These are phyloP conservation scores for Colletotrichum aenigma DNA, from an alignment of 2,329 filamentous ascomycete species.

Conservation along the genomic window DNA sequence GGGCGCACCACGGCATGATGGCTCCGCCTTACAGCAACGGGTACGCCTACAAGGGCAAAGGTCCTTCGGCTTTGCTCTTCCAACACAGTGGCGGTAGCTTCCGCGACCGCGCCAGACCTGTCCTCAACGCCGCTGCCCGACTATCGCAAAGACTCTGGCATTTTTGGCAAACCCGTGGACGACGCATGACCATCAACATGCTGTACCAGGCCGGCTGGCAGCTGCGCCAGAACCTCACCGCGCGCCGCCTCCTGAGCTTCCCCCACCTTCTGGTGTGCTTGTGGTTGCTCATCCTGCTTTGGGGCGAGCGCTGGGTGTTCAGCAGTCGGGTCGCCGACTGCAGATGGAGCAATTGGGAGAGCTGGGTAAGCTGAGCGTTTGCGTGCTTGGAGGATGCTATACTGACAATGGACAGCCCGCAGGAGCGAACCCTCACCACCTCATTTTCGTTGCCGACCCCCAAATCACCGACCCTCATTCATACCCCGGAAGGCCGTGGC, in stretches of 20 bases:
- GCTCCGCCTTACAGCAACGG: conserved; percentile 43
- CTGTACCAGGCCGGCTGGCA: conserved; percentile 24
- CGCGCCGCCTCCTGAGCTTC: conserved; percentile 62
- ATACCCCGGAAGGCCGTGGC: conserved; percentile 80
- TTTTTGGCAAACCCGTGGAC: conserved; percentile 16
- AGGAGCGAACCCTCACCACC: conserved; percentile 79
- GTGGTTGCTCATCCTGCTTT: conserved; percentile 81
- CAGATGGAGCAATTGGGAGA: conserved; percentile 87
- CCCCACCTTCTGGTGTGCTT: conserved; percentile 70
- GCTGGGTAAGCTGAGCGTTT: conserved; percentile 71
- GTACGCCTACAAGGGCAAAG: conserved; percentile 12
- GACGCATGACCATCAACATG: conserved; percentile 7
- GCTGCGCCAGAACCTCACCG: conserved; percentile 50
- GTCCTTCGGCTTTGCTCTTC: background rate
- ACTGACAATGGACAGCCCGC: conserved; percentile 61
- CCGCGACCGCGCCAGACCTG: conserved; percentile 18
- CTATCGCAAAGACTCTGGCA: background rate
- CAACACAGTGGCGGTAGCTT: conserved; percentile 22
- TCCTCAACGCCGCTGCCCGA: background rate
- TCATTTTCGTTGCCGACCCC: conserved; percentile 86
- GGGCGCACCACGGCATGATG: conserved; percentile 22
- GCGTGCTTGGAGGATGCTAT: background rate
- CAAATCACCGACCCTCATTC: conserved; percentile 93
- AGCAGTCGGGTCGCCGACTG: conserved; percentile 72
- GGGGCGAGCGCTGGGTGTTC: conserved; percentile 85